Evolutionary conservation across 148 eudicot species (phyloP).

Genomic region (Chenopodium album): DNA sequence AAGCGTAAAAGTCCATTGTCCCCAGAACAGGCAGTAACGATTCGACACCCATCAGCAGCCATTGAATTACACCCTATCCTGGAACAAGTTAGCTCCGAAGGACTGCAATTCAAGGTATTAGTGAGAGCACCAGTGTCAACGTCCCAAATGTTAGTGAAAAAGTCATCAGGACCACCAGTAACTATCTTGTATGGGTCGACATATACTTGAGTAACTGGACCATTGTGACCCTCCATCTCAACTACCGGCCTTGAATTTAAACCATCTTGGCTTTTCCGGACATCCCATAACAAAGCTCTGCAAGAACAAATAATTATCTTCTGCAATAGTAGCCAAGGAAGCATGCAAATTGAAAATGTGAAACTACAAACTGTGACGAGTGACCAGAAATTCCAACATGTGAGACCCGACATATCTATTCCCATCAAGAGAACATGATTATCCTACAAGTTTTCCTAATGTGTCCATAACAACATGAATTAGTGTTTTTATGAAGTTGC

Average conservation of each 20-base stretch:
- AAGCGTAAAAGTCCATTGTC: slow-evolving; percentile 40
- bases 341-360: background rate
- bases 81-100: slow-evolving; percentile 7
- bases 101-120: slow-evolving; percentile 42
- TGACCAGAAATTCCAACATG: background rate
- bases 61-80: slow-evolving; percentile 48
- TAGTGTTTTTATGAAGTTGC: background rate
- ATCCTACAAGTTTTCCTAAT: background rate
- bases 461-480: background rate
- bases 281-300: slow-evolving; percentile 75
- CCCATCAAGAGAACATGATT: background rate
- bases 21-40: slow-evolving; percentile 45
- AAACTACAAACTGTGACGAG: background rate
- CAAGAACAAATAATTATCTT: slow-evolving; percentile 7
- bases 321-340: background rate
- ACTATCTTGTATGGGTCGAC: slow-evolving; percentile 68
- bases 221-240: slow-evolving; percentile 54
- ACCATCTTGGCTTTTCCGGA: slow-evolving; percentile 46
- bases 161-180: slow-evolving; percentile 51
- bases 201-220: slow-evolving; percentile 54
- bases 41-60: slow-evolving; percentile 58
- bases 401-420: background rate
- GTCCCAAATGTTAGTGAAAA: slow-evolving; percentile 51
- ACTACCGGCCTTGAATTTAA: slow-evolving; percentile 33
- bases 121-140: slow-evolving; percentile 38